Evolutionary conservation across 306 rosid species (phyloP), one percentile per base, ranked within the genome.

Genomic region (Boehmeria nivea): DNA sequence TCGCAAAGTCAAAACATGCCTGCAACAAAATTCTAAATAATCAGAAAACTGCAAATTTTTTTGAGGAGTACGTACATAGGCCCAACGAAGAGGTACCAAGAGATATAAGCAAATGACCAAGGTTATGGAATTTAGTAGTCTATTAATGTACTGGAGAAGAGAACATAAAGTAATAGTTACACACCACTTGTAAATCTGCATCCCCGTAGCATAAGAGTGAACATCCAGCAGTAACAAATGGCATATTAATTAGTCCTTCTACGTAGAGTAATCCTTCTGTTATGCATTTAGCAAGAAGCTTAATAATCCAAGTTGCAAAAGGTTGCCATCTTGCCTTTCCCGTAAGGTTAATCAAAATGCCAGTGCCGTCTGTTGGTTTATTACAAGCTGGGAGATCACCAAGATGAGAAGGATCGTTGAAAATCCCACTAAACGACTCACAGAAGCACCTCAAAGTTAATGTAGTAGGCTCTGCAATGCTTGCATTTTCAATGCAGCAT

Each of bases 251-350:
- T 57, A 91, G 87, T 47, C 96, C 98, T 71, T 80, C 93, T 46
- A 91, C 96, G 68, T 75, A 78, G 25, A 91, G 79, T 28, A 95
- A 84, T 67, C 93, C 98, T 74, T 87, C 96, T 2, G 89, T 86
- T 20, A 91, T 64, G 69, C 79, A 91, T 80, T 73, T 87, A 38
- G 73, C 64, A 45, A 87, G 45, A 71, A 87, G 89, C 80, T 63
- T 91, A 62, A 91, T 72, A 73, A 81, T 78, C 93, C 96, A 91
- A 61, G 89, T 80, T 6, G 78, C 93, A 62, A 87, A 84, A 51
- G 88, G 86, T 50, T 66, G 89, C 96, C 95, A 84, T 66, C 95
- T 75, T 67, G 23, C 54, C 55, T 44, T 74, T n/a, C 78, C 76
- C 10, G 70, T 76, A 19, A 91, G 66, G 59, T 87, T 74, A 64